Percentiles rank a stretch among this genome's conserved stretches.
phyloP scores from a whole-genome alignment of 2,329 filamentous ascomycete genomes.

The Sordariomycetes sp. region DNA sequence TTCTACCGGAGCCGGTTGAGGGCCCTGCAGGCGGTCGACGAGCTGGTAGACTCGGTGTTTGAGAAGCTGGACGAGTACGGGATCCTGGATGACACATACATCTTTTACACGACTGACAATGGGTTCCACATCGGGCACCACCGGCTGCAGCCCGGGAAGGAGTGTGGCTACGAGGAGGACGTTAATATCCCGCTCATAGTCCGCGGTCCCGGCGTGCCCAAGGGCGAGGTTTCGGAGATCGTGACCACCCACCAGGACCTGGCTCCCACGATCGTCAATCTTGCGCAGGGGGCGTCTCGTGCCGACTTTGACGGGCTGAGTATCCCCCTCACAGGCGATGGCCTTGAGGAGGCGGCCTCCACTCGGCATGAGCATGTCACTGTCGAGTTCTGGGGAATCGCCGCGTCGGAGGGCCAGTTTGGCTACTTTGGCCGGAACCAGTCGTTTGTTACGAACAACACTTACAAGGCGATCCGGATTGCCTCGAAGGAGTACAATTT shows the following conservation, averaged over 20 bases:
- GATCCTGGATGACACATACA: conserved; percentile 31
- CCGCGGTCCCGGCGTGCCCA: conserved; percentile 33
- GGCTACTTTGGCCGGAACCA: conserved; percentile 6
- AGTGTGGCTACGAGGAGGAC: conserved; percentile 39
- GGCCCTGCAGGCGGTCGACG: conserved; percentile 32
- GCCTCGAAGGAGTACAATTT: conserved; percentile 35
- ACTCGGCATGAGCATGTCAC: conserved; percentile 35
- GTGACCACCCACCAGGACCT: conserved; percentile 43
- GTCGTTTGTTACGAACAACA: conserved; percentile 26
- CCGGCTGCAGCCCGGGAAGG: conserved; percentile 38
- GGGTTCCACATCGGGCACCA: conserved; percentile 44
- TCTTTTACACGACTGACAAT: conserved; percentile 42
- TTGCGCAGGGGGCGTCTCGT: conserved; percentile 20
- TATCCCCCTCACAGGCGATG: conserved; percentile 23
- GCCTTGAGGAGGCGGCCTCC: conserved; percentile 8
- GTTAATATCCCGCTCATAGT: conserved; percentile 39
- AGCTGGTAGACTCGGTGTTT: conserved; percentile 29
- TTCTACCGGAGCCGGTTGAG: conserved; percentile 30
- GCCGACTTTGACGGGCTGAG: conserved; percentile 40
- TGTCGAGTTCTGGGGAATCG: conserved; percentile 41
- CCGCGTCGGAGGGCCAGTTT: conserved; percentile 16
- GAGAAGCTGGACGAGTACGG: conserved; percentile 17
- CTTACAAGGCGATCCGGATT: conserved; percentile 42
- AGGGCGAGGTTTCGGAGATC: conserved; percentile 20
- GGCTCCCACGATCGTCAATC: conserved; percentile 39